Base-by-base conservation (phyloP, 352 stramenopile genomes). In the Globisporangium irregulare region DNA sequence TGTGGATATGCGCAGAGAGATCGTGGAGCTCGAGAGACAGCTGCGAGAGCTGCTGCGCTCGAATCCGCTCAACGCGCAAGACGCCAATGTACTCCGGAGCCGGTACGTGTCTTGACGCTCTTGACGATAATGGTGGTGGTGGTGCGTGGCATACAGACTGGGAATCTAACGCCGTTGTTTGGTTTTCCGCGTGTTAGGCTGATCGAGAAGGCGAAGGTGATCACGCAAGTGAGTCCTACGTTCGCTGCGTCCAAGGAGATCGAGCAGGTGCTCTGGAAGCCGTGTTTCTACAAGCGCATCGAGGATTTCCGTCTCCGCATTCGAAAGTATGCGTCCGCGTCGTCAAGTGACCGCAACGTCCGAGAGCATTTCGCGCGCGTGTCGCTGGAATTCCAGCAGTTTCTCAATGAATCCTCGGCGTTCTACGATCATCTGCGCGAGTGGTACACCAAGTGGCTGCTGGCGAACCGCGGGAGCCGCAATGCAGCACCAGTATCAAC, bases 261-360 rank as follows among this genome's bases (percentile, higher is more conserved):
- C 18, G 87, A 95, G 64, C 82, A 91, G 59, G 84, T 84, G 65
- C 77, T 97, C 36, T 97, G 91, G 91, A 97, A 97, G 70, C 89
- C 82, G 20, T 97, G 90, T 70, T 96, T 96, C 67, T 97, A 97
- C 72, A 93, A 93, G 65, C 83, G 89, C 70, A 97, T 97, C 62
- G 91, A 94, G 64, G 85, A 93, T 65, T 97, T 97, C 62, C 89
- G 90, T 9, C 86, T 83, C 9, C 84, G 86, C 63, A 92, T 96
- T 55, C 87, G 89, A 71, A 95, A 95, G 70, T 94, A 94, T 70
- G 85, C 83, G n/a, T 74, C 86, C 6, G 84, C 87, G 20, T 81
- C 84, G 4, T 71, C 84, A 2, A 74, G 74, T 9, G 90, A 96
- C 60, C 83, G 81, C 34, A 77, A 72, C 48, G 73, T 94, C 20